A percentile compares a stretch with the other conserved stretches of the same genome.
Evolutionary conservation across 805 yeast species (phyloP).

Genomic region (Yamadazyma ubonensis): DNA sequence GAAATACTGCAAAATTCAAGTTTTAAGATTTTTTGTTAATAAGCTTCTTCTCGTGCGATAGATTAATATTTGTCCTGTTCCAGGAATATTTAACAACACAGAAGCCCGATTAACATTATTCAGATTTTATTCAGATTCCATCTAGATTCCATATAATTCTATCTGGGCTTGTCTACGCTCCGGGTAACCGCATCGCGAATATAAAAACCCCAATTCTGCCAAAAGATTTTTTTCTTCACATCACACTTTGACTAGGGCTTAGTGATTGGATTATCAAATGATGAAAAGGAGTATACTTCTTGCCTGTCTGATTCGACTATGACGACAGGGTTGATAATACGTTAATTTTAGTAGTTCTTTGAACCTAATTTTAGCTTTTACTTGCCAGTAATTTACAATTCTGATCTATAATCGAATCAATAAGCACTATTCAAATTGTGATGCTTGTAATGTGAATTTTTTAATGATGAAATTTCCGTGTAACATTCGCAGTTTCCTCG

Average conservation of each 20-base stretch:
- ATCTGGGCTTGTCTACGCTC: too few species aligned
- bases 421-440: conserved; percentile 28
- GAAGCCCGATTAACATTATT: too few species aligned
- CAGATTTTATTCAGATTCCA: too few species aligned
- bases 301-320: conserved; percentile 92
- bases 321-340: conserved; percentile 79
- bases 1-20: too few species aligned
- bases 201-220: conserved; percentile 7
- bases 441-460: too few species aligned
- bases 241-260: conserved; percentile 13
- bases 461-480: conserved; percentile 72
- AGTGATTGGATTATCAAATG: conserved; percentile 24
- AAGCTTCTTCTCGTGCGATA: too few species aligned
- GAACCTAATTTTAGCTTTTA: conserved; percentile 57
- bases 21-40: too few species aligned
- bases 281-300: conserved; percentile 65
- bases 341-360: conserved; percentile 29
- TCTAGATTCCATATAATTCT: too few species aligned
- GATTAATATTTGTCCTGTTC: too few species aligned
- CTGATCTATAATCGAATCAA: conserved; percentile 47
- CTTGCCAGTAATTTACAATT: conserved; percentile 81
- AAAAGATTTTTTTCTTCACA: conserved; percentile 4
- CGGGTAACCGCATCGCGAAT: conserved; percentile 10
- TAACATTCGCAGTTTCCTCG: conserved; percentile 97
- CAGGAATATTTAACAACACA: too few species aligned